phyloP scores from a whole-genome alignment of 1,284 basidiomycete species.

The Fomes fomentarius region DNA sequence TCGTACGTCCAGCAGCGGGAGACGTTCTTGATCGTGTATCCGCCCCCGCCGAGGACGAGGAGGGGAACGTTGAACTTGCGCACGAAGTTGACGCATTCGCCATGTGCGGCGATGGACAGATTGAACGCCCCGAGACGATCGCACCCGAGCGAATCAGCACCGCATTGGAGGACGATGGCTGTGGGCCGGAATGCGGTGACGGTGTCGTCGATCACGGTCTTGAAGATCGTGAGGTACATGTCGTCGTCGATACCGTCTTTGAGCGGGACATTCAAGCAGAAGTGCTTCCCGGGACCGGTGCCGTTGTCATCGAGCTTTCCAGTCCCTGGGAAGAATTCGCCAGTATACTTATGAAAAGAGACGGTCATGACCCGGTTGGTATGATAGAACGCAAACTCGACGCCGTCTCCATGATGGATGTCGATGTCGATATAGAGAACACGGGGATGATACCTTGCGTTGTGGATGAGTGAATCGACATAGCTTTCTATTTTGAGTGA shows the following conservation, averaged over 20 bases:
- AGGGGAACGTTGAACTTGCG: constrained; percentile 91
- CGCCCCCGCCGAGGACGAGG: constrained; percentile 92
- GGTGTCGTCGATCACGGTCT: constrained; percentile 93
- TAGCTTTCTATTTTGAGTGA: background rate
- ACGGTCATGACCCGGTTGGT: constrained; percentile 98
- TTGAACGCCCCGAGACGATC: constrained; percentile 98
- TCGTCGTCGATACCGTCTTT: constrained; percentile 98
- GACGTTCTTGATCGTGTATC: constrained; percentile 96
- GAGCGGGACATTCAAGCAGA: constrained; percentile 93
- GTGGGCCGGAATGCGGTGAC: constrained; percentile 90
- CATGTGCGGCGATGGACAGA: constrained; percentile 97
- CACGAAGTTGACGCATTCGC: constrained; percentile 97
- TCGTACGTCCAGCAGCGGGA: constrained; percentile 99
- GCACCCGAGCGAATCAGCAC: constrained; percentile 94
- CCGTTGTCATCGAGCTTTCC: constrained; percentile 93
- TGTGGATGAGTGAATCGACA: background rate
- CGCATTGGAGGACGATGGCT: constrained; percentile 95
- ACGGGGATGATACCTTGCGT: constrained; percentile 80
- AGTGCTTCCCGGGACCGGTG: constrained; percentile 89
- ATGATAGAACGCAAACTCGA: constrained; percentile 97
- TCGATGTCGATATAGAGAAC: constrained; percentile 98
- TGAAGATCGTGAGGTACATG: constrained; percentile 95
- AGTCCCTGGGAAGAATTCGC: constrained; percentile 97
- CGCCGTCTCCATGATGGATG: constrained; percentile 96
- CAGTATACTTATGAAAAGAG: constrained; percentile 99